Evolutionary conservation across 2,329 filamentous ascomycete genomes (phyloP).

Genomic region (Colletotrichum cuscutae): DNA sequence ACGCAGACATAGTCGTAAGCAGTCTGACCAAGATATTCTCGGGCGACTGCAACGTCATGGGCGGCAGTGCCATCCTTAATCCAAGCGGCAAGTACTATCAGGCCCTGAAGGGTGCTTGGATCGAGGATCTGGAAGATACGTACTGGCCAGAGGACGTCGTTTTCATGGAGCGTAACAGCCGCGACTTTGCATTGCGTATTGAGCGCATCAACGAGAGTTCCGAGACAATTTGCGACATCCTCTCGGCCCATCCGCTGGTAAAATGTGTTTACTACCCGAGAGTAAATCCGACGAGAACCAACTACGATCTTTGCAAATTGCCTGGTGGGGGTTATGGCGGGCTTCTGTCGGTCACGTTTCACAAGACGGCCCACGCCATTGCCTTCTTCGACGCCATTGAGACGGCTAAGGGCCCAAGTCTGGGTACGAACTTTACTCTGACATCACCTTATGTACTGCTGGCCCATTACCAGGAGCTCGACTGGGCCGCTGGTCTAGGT

Average conservation of each 20-base stretch:
- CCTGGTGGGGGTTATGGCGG: slow-evolving; percentile 88
- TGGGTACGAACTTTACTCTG: slow-evolving; percentile 97
- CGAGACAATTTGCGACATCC: slow-evolving; percentile 80
- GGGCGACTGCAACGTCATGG: slow-evolving; percentile 98
- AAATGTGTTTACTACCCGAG: slow-evolving; percentile 91
- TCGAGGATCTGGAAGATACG: slow-evolving; percentile 81
- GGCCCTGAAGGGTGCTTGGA: slow-evolving; percentile 73
- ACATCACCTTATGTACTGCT: slow-evolving; percentile 91
- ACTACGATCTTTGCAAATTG: slow-evolving; percentile 83
- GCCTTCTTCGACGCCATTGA: slow-evolving; percentile 88
- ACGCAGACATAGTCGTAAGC: slow-evolving; percentile 91
- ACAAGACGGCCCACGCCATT: slow-evolving; percentile 74
- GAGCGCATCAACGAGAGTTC: slow-evolving; percentile 87
- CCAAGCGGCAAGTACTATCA: slow-evolving; percentile 76
- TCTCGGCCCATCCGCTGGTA: slow-evolving; percentile 71
- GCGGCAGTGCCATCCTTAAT: slow-evolving; percentile 77
- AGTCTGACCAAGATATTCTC: slow-evolving; percentile 98
- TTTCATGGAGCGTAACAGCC: slow-evolving; percentile 95
- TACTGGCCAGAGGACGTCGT: slow-evolving; percentile 95
- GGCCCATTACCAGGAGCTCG: slow-evolving; percentile 89
- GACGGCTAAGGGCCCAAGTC: slow-evolving; percentile 91
- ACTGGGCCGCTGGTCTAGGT: slow-evolving; percentile 88
- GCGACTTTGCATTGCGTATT: slow-evolving; percentile 87
- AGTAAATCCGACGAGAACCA: slow-evolving; percentile 71
- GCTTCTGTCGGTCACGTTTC: slow-evolving; percentile 85